Evolutionary conservation across 2,329 filamentous ascomycete genomes (phyloP), one percentile per base, ranked within the genome.

Genomic region (Hysterium pulicare): DNA sequence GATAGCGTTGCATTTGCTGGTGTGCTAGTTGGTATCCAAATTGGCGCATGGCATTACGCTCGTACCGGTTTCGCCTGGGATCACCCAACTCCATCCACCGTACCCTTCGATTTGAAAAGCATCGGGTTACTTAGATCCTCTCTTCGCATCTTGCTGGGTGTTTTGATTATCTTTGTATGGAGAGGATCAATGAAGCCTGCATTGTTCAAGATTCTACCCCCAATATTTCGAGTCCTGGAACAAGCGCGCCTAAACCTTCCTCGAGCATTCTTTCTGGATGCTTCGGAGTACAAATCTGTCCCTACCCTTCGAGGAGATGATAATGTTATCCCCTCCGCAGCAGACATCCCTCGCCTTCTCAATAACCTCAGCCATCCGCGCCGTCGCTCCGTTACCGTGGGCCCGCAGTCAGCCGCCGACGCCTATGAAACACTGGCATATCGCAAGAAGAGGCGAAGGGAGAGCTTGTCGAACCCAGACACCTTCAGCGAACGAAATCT

Each of bases 361-460:
- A 85, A 83, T 46, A 89, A 83, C 32, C 87, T 97, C 34, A 82
- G 89, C 19, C 83, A 91, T 53, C 87, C 89, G 0, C 79, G 89
- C 45, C 84, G 84, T 47, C 81, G 93, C 39, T 86, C 90, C 23
- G 82, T 97, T 24, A 95, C 90, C 5, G 80, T 97, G 40, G 93
- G 93, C 0, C 93, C 93, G 2, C 93, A 97, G 69, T 96, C 90
- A 34, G 90, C 90, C 47, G 93, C 93, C 2, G 93, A 98, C 69
- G 93, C 90, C 19, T 95, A 96, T 69, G 93, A 98, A 71, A 89
- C 90, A 16, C 75, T 98, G 37, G 93, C 91, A 5, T 95, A 95
- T 61, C 83, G 91, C 16, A 89, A 95, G 54, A 79, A 84, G 51
- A 73, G 75, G 44, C 71, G 83, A 42, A 73, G 79, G 39, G 79